Evolutionary conservation across 257 asterid genomes (phyloP), one percentile per base, ranked within the genome.

Genomic region (Rehmannia glutinosa): DNA sequence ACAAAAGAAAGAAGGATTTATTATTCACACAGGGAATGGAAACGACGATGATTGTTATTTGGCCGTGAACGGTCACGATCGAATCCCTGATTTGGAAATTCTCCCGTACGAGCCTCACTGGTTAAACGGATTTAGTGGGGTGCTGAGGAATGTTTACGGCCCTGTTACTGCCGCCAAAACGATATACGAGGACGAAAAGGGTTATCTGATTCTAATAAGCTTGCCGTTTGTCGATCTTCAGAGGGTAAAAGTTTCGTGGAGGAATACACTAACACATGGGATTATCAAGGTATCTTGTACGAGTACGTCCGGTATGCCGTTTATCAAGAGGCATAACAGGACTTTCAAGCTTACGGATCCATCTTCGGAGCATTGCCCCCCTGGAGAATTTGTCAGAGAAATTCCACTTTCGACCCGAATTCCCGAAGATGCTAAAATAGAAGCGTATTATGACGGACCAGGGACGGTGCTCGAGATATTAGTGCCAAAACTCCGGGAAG

Each of bases 231-330:
- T 92, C 0, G 96, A 92, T 80, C 95, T 83, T 23, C 89, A 84
- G 55, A 77, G 93, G 80, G 96, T 92, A 15, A 92, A 87, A 66
- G 98, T 92, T 19, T 87, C 98, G 0, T 92, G 98, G 98, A 86
- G 95, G 69, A 92, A 92, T 51, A 87, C 96, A 3, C 81, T 75
- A 2, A 77, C 88, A 0, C 92, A 81, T 17, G 98, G 98, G 63
- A 84, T 92, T 50, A 83, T 92, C 66, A 92, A 92, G 75, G 82
- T 92, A 0, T 83, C 86, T 2, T 89, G 98, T 46, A 73, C 33
- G n/a, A 92, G 98, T 63, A 86, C 86, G 0, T 89, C 96, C 6
- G 84, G 88, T 4, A 69, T 80, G 11, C 95, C 95, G 15, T 80
- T 76, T 57, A 75, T 89, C 82, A 86, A 84, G 82, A 84, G 98